Evolutionary conservation across 148 eudicot genomes (phyloP).

Genomic region (Camellia granthamiana): DNA sequence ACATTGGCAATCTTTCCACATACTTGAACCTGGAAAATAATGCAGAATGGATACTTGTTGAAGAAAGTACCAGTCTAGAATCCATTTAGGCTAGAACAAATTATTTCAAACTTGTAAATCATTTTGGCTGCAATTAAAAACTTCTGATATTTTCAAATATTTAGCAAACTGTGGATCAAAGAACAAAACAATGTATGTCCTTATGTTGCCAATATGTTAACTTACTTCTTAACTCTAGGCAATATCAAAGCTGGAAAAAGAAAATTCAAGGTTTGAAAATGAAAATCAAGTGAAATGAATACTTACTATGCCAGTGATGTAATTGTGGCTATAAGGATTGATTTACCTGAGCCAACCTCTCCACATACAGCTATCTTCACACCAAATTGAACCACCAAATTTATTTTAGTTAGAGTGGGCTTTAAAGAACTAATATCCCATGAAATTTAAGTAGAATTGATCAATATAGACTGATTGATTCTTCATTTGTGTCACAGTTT

Average conservation of each 20-base stretch:
- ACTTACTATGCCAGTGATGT: constrained; percentile 26
- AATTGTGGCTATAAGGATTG: constrained; percentile 56
- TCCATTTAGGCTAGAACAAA: neutral
- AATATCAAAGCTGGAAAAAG: neutral
- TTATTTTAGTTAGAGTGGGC: constrained; percentile 33
- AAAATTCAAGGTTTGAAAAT: neutral
- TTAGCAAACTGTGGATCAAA: too few relatives aligned
- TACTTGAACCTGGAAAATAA: constrained; percentile 42
- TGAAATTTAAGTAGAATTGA: constrained; percentile 28
- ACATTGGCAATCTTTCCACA: constrained; percentile 56
- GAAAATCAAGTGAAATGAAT: neutral
- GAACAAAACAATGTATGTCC: too few relatives aligned
- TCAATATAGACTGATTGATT: constrained; percentile 16
- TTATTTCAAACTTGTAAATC: neutral
- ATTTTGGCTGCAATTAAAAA: neutral
- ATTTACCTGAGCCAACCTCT: constrained; percentile 68
- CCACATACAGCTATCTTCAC: constrained; percentile 65
- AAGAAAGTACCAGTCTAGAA: neutral
- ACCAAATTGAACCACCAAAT: constrained; percentile 35
- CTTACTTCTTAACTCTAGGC: too few relatives aligned
- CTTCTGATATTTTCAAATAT: neutral
- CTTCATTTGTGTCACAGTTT: neutral
- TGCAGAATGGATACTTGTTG: neutral
- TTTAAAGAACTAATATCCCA: constrained; percentile 39
- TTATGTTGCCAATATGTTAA: too few relatives aligned